These are phyloP conservation scores for Fallopia convolvulus DNA, from an alignment of 148 eudicot genomes.

Conservation along the genomic window DNA sequence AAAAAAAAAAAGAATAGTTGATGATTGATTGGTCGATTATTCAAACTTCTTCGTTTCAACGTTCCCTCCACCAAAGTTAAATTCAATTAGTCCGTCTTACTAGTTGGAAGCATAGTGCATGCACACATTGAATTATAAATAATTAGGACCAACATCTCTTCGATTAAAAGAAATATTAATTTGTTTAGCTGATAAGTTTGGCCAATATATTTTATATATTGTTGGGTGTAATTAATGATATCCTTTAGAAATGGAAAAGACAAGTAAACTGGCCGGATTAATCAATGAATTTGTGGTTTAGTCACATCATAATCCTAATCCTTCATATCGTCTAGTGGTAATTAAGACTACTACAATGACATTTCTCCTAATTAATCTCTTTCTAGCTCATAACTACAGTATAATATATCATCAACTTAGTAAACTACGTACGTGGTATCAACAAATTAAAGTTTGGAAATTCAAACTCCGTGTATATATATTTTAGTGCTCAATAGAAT, in stretches of 20 bases:
- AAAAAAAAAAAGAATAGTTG: background rate
- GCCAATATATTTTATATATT: background rate
- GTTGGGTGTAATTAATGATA: background rate
- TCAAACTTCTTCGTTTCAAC: background rate
- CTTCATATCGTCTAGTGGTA: background rate
- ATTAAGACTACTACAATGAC: background rate
- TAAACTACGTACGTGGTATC: background rate
- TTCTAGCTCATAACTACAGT: background rate
- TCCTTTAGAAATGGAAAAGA: background rate
- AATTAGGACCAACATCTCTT: background rate
- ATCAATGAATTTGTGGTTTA: background rate
- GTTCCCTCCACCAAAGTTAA: slow-evolving; percentile 3
- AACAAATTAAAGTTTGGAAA: background rate
- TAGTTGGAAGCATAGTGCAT: slow-evolving; percentile 2
- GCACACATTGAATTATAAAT: background rate
- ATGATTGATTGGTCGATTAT: background rate
- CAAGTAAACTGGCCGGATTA: background rate
- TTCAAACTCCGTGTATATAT: background rate
- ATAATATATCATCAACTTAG: background rate
- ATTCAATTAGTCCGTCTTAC: background rate
- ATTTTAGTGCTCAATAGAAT: background rate
- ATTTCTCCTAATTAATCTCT: slow-evolving; percentile 1
- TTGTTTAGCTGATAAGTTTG: background rate
- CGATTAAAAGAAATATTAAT: background rate
- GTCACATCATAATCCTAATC: slow-evolving; percentile 6